phyloP scores from a whole-genome alignment of 192 early-diverging fungal species.

The Coemansia sp. region DNA sequence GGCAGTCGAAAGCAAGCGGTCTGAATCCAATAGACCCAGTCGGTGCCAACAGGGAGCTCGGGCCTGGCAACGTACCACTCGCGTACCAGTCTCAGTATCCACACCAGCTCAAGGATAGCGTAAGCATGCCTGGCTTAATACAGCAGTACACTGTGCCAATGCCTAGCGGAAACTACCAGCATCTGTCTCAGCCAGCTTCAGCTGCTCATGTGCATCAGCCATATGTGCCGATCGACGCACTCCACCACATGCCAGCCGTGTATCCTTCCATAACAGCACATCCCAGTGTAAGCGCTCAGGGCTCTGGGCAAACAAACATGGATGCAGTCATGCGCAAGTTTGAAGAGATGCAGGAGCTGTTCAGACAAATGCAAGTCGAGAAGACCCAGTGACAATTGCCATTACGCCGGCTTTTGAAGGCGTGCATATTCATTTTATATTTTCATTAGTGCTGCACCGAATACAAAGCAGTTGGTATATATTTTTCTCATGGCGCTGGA shows the following conservation, averaged over 20 bases:
- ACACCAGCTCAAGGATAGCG: not conserved
- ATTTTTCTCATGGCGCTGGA: too few relatives aligned
- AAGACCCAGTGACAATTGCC: not conserved
- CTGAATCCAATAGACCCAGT: not conserved
- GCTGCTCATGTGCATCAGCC: slow-evolving; percentile 20
- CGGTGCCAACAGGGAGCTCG: not conserved
- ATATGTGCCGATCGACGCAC: slow-evolving; percentile 11
- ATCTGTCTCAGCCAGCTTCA: slow-evolving; percentile 19
- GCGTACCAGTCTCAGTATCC: not conserved
- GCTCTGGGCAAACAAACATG: slow-evolving; percentile 18
- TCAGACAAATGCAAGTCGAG: slow-evolving; percentile 28
- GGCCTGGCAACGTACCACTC: not conserved
- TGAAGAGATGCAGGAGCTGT: slow-evolving; percentile 39
- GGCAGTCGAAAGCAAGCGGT: not conserved
- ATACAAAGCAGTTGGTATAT: too few relatives aligned
- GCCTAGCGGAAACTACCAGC: slow-evolving; percentile 15
- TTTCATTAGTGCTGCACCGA: too few relatives aligned
- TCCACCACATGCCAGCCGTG: slow-evolving; percentile 12
- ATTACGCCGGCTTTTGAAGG: not conserved
- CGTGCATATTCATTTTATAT: too few relatives aligned
- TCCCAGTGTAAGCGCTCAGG: not conserved
- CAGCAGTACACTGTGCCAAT: slow-evolving; percentile 23
- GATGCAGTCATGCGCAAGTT: slow-evolving; percentile 32
- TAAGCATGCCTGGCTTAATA: not conserved
- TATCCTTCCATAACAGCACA: slow-evolving; percentile 12